These are phyloP conservation scores for Yamadazyma phyllophila DNA, from an alignment of 805 yeast species.

Conservation along the genomic window DNA sequence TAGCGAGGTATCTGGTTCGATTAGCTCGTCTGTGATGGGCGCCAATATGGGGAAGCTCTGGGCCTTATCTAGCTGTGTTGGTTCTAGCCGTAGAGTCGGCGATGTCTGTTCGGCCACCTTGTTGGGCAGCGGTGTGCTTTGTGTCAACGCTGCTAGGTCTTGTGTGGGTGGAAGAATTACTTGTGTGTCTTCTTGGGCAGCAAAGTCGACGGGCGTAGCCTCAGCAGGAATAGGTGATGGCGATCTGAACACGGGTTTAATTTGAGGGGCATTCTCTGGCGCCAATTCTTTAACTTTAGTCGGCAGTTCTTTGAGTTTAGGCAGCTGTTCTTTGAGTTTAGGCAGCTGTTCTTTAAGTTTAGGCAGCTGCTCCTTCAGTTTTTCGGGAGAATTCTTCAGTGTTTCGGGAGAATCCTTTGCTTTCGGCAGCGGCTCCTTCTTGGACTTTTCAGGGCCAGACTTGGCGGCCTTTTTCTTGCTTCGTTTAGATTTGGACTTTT, in stretches of 20 bases:
- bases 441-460: not conserved
- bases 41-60: not conserved
- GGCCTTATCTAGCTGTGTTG: not conserved
- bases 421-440: not conserved
- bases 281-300: not conserved
- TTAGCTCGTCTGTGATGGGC: slow-evolving; percentile 5
- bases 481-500: slow-evolving; percentile 1
- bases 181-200: not conserved
- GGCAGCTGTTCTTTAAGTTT: too few relatives aligned
- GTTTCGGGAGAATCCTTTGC: not conserved
- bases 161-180: too few relatives aligned
- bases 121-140: not conserved
- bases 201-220: not conserved
- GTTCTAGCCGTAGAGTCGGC: too few relatives aligned
- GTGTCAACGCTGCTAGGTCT: too few relatives aligned
- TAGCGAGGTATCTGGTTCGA: not conserved
- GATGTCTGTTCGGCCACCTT: too few relatives aligned
- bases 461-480: slow-evolving; percentile 1
- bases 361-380: not conserved
- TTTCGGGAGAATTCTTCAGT: not conserved
- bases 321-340: not conserved
- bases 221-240: not conserved
- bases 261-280: not conserved
- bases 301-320: not conserved
- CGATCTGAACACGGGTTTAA: not conserved